Percentiles rank a stretch among this genome's conserved stretches.
phyloP scores from a whole-genome alignment of 208 protist species.

The Herpetomonas tarakana region DNA sequence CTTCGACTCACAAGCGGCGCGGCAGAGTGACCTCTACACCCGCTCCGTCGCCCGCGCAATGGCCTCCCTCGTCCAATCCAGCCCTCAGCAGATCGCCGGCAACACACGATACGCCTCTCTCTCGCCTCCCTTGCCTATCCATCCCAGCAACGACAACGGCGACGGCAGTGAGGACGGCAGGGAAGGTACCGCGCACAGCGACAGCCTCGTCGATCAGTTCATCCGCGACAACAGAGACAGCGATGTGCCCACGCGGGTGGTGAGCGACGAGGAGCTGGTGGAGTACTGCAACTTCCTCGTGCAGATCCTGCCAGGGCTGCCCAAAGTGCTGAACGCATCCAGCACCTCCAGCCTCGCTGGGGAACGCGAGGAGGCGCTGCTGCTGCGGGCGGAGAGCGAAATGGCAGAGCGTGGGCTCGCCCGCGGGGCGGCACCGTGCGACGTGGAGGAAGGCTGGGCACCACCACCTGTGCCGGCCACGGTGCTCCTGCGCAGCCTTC shows the following conservation, averaged over 20 bases:
- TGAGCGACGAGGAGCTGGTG: conserved; percentile 59
- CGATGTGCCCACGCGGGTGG: conserved; percentile 3
- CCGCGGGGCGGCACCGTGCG: background rate
- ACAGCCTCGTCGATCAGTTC: background rate
- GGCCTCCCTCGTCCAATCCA: background rate
- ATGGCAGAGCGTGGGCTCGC: conserved; percentile 12
- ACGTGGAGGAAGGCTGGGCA: conserved; percentile 14
- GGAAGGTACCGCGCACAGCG: too few relatives aligned
- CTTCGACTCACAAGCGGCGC: background rate
- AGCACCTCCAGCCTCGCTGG: background rate
- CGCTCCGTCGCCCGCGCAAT: background rate
- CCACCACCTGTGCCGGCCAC: conserved; percentile 25
- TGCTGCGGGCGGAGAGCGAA: background rate
- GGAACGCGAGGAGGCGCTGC: background rate
- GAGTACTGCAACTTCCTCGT: conserved; percentile 63
- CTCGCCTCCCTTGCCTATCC: too few relatives aligned
- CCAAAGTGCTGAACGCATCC: conserved; percentile 45
- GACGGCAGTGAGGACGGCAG: too few relatives aligned
- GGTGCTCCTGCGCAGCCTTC: conserved; percentile 49
- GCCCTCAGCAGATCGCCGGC: conserved; percentile 4
- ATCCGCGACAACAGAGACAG: background rate
- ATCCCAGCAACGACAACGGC: background rate
- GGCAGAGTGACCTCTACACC: background rate
- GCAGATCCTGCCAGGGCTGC: conserved; percentile 64
- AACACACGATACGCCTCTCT: background rate